Evolutionary conservation across 106 monocot genomes (phyloP), one percentile per base, ranked within the genome.

Genomic region (Phalaenopsis aphrodite): DNA sequence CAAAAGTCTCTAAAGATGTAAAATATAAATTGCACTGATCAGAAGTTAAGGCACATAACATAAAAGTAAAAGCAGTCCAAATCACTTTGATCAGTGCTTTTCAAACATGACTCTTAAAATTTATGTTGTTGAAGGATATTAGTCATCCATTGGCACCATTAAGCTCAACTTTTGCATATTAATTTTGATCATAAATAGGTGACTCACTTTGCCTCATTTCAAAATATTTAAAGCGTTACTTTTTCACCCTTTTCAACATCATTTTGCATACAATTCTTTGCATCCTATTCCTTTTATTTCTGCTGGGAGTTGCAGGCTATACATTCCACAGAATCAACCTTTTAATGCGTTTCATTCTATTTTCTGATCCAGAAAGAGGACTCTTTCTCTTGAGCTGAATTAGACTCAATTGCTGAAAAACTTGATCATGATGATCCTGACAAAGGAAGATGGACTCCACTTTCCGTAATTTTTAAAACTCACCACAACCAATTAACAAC

Each of bases 401-500:
- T 99, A 75, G 89, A 99, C 75, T 80, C 69, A 37, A 89, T 95
- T 81, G 93, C 95, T 46, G 88, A 87, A 30, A 88, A 93, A 56
- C 92, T 99, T 30, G 72, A 80, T 18, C 67, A 56, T 49, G 82
- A 84, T 39, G 87, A 98, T 82, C 90, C 90, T 57, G 71, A 78
- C 56, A 81, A 75, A 76, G 79, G 77, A 42, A 86, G 72, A n/a
- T 90, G 96, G 96, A 82, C 78, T 67, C 96, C 90, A 14, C 79
- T 91, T 21, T 93, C 96, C 1, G 2, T 87, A 2, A 58, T 97
- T 52, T 92, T 94, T 68, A 92, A 88, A 72, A 89, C 98, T 41
- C 99, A 99, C 80, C 91, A 93, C 43, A 95, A 99, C 68, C 36
- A 56, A 3, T 79, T 94, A 71, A 95, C 94, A 64, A 91, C 99